Evolutionary conservation across 805 yeast species (phyloP), one percentile per base, ranked within the genome.

Genomic region (Yarrowia divulgata): DNA sequence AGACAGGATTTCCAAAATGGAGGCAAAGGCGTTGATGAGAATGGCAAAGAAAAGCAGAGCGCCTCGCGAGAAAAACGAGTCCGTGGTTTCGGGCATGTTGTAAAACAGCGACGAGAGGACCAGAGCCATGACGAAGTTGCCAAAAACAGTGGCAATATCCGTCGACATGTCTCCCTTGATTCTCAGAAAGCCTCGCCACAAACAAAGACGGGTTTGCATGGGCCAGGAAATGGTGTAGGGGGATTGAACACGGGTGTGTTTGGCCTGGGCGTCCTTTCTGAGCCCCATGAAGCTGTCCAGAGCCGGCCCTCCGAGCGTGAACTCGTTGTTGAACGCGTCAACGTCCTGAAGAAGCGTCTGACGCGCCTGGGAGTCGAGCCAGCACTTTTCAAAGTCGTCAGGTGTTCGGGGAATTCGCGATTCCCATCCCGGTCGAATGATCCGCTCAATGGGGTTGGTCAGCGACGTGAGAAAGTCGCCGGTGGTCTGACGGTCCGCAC

Each of bases 41-140:
- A 81, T 77, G 37, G 79, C 71, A 72, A 88, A 88, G 79, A 90
- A 90, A 82, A 90, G 80, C 58, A 88, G 83, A 46, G 91, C 86
- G 73, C 87, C 84, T 75, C 92, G 81, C 7, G 73, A 70, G 73
- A 84, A 88, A 9, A 88, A 86, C 52, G 89, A 88, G 13, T 73
- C 67, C 0, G 88, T 86, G 29, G 78, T 70, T 13, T 78, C 75
- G 0, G 87, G 85, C 9, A 85, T 77, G 66, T 84, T 79, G 75
- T 82, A 86, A 75, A 81, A 87, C 70, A 88, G 77, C 0, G 90
- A 87, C 42, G 90, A 88, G 10, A 81, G 77, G 72, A 87, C 82
- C 58, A 88, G 80, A 16, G 87, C 81, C 76, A 86, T 86, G 35
- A 83, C 70, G 10, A 82, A 72, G 69, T 84, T 84, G 8, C 88